Evolutionary conservation across 208 protist species (phyloP), one percentile per base, ranked within the genome.

Genomic region (Acanthamoeba triangularis): DNA sequence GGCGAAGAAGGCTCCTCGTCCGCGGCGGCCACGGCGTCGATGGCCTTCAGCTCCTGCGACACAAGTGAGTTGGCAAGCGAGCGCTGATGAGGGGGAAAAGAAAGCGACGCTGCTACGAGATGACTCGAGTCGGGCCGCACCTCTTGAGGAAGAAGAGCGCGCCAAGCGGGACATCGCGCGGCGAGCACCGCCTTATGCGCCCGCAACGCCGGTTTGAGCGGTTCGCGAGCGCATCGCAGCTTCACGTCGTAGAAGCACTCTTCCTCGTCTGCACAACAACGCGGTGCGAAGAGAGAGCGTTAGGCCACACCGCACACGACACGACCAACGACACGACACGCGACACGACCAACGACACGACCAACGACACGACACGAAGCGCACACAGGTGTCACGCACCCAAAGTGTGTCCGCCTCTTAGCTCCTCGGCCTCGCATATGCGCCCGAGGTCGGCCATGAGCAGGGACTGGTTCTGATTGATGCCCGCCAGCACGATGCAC

Each of bases 201-300:
- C 18, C 82, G 47, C 16, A 90, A 47, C 0, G 82, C 16, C 6
- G 82, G 82, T n/a, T 35, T 35, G 30, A 28, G 28, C 28, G 82
- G 82, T 8, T 90, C 49, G n/a, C 33, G 47, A 23, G n/a, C 37
- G 37, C 82, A 90, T 23, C 20, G 30, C 13, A 90, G 35, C 8
- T 63, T 52, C 14, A 90, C 56, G 37, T 90, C 82, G 56, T 63
- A 90, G 56, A 90, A 90, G 30, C 47, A 90, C 82, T 90, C 82
- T 13, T 90, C 56, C 18, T 90, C 82, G 16, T 1, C 56, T 90
- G 49, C 14, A 56, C 11, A 1, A 87, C 1, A 1, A 2, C 14
- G 30, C 7, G 3, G 16, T 47, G 69, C 69, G 30, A 80, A 80
- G 3, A n/a, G 3, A n/a, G 69, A 47, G 16, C 7, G 69, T 18